These are phyloP conservation scores for Lepidopterella palustris DNA, from an alignment of 495 filamentous ascomycete genomes.

Conservation along the genomic window DNA sequence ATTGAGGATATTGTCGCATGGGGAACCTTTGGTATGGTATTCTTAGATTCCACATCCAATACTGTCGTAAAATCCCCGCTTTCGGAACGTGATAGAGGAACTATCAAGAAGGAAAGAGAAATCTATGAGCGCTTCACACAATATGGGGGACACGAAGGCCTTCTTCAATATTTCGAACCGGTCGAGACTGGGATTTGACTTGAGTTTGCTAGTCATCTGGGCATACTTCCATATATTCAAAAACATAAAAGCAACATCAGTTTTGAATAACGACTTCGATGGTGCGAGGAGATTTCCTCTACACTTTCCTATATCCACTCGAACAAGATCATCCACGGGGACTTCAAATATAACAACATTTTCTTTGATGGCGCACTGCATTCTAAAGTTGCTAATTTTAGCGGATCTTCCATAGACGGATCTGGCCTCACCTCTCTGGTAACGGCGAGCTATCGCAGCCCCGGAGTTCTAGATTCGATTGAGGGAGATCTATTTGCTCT, in stretches of 20 bases:
- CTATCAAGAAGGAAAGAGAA: background rate
- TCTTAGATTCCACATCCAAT: background rate
- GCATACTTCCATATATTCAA: background rate
- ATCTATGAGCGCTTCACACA: background rate
- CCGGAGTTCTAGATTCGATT: background rate
- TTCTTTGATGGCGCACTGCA: background rate
- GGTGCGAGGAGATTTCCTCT: background rate
- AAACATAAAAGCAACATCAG: background rate
- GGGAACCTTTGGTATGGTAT: background rate
- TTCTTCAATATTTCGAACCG: background rate
- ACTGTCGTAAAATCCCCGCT: background rate
- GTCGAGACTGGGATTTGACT: background rate
- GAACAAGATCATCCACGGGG: background rate
- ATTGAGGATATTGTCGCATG: background rate
- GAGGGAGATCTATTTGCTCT: conserved; percentile 4
- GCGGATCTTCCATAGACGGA: background rate
- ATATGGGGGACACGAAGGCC: background rate
- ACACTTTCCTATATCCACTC: background rate
- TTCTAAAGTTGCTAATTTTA: background rate
- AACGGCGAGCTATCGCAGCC: background rate
- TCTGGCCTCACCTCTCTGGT: background rate
- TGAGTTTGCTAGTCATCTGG: background rate
- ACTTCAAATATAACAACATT: background rate
- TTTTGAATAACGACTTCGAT: background rate
- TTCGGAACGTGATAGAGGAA: background rate